phyloP scores from a whole-genome alignment of 495 filamentous ascomycete species.

The Penicillium antarcticum region DNA sequence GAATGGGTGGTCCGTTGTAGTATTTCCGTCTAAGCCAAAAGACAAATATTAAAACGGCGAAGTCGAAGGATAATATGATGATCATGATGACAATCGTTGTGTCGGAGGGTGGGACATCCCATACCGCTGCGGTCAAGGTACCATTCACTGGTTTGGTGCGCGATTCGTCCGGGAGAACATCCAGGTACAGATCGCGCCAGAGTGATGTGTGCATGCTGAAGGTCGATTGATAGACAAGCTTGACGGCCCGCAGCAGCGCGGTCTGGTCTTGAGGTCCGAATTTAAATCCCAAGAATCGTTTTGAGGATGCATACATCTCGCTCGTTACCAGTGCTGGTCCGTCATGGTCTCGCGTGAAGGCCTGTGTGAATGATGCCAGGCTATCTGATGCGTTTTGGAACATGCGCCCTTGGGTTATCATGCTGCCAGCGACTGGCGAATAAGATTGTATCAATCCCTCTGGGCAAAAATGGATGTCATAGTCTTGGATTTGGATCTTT shows the following conservation, averaged over 20 bases:
- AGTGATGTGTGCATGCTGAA: conserved; percentile 19
- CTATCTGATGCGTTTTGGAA: conserved; percentile 14
- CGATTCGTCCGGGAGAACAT: background rate
- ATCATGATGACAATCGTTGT: conserved; percentile 18
- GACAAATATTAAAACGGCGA: conserved; percentile 11
- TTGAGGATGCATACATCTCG: background rate
- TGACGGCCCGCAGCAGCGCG: background rate
- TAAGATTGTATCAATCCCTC: conserved; percentile 7
- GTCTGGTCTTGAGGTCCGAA: background rate
- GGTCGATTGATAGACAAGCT: conserved; percentile 14
- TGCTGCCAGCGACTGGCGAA: conserved; percentile 3
- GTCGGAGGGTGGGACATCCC: conserved; percentile 16
- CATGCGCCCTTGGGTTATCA: conserved; percentile 6
- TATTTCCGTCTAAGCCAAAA: conserved; percentile 13
- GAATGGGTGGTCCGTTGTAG: conserved; percentile 19
- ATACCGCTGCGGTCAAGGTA: background rate
- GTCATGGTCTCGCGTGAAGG: background rate
- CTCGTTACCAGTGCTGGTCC: background rate
- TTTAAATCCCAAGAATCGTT: background rate
- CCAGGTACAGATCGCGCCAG: conserved; percentile 11
- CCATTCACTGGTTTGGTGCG: background rate
- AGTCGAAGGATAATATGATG: conserved; percentile 19
- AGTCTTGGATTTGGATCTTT: conserved; percentile 10
- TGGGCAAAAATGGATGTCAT: conserved; percentile 9
- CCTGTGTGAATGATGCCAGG: conserved; percentile 12